Conservation (phyloP, 169 alveolate species). For the Eimeria mitis region DNA sequence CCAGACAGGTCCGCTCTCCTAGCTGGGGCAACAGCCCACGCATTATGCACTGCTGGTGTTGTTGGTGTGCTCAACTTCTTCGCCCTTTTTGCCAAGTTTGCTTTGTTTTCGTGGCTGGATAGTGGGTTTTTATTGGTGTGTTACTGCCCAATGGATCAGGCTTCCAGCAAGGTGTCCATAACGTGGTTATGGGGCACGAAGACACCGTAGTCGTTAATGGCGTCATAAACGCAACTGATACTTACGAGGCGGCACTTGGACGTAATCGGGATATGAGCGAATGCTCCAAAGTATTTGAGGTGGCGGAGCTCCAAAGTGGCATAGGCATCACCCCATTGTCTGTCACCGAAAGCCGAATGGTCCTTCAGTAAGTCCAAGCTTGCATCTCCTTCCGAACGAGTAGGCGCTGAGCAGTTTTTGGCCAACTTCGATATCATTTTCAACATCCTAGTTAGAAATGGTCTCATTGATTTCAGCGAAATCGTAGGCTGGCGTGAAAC, state of each 20-base stretch:
- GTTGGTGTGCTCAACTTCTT: not conserved
- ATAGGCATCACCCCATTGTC: slow-evolving; percentile 26
- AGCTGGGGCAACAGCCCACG: not conserved
- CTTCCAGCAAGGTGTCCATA: slow-evolving; percentile 68
- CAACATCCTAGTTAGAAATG: not conserved
- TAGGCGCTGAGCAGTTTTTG: not conserved
- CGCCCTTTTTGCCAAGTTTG: not conserved
- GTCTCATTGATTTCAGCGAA: too few relatives aligned
- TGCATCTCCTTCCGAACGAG: not conserved
- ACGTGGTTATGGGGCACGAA: slow-evolving; percentile 61
- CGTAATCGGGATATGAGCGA: slow-evolving; percentile 48
- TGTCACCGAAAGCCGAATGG: slow-evolving; percentile 67
- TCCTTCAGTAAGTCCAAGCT: slow-evolving; percentile 39
- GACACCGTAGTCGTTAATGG: slow-evolving; percentile 51
- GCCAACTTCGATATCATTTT: not conserved
- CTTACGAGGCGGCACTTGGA: slow-evolving; percentile 63
- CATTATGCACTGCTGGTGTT: not conserved
- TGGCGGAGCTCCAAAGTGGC: not conserved
- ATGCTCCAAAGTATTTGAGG: slow-evolving; percentile 20
- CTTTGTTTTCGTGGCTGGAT: not conserved
- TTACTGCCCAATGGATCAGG: slow-evolving; percentile 18
- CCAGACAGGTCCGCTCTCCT: slow-evolving; percentile 29
- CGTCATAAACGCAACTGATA: slow-evolving; percentile 68
- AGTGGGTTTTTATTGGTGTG: not conserved
- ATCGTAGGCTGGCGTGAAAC: not conserved